Evolutionary conservation across 2,329 filamentous ascomycete genomes (phyloP).

Genomic region (Xylogone sp.): DNA sequence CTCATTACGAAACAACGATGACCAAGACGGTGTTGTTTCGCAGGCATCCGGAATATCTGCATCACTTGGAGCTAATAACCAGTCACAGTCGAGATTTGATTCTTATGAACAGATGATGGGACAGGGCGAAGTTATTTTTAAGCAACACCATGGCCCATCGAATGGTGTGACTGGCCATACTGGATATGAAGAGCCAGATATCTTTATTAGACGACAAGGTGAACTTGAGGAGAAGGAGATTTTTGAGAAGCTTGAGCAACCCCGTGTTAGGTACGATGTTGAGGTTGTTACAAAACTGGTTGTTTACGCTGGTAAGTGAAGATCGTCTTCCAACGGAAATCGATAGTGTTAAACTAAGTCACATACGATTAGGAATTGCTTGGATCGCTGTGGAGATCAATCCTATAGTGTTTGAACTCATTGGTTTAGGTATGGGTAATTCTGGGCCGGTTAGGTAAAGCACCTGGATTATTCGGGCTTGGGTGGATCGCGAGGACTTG

Average conservation of each 20-base stretch:
- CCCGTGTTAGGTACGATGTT: constrained; percentile 93
- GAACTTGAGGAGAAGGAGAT: constrained; percentile 67
- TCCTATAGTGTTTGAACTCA: constrained; percentile 38
- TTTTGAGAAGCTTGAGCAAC: constrained; percentile 78
- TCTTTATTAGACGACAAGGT: constrained; percentile 43
- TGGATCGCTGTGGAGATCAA: constrained; percentile 61
- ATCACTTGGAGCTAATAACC: constrained; percentile 33
- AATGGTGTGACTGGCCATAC: constrained; percentile 26
- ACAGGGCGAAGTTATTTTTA: constrained; percentile 46
- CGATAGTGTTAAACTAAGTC: neutral
- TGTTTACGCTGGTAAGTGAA: constrained; percentile 76
- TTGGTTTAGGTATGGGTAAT: constrained; percentile 34
- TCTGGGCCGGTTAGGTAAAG: neutral
- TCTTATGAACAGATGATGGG: constrained; percentile 75
- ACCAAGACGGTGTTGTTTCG: constrained; percentile 18
- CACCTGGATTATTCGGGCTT: neutral
- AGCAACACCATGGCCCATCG: constrained; percentile 28
- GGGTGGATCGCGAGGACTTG: neutral
- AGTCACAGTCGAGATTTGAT: constrained; percentile 44
- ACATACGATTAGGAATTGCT: constrained; percentile 60
- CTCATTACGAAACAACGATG: constrained; percentile 4
- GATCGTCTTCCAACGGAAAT: neutral
- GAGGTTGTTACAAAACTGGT: constrained; percentile 96
- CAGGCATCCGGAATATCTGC: constrained; percentile 39
- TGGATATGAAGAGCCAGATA: constrained; percentile 30